Conservation (phyloP, 805 yeast genomes). For the Lipomyces oligophaga region DNA sequence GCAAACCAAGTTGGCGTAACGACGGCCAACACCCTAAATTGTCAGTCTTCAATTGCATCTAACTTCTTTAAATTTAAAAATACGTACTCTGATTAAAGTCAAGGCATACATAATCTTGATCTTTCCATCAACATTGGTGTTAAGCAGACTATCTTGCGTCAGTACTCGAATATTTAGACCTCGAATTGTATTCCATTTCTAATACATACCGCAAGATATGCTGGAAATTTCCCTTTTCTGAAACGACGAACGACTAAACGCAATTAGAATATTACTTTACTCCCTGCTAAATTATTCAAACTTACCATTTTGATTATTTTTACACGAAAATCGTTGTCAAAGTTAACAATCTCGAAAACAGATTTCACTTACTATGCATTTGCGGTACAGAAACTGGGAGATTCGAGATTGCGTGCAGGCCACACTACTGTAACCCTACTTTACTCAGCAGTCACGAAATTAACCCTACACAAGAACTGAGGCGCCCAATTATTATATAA, state of each 20-base stretch:
- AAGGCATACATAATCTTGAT: constrained; percentile 99
- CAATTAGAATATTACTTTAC: neutral
- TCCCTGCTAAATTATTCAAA: neutral
- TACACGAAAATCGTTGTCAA: constrained; percentile 4
- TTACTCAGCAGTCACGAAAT: constrained; percentile 9
- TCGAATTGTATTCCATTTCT: neutral
- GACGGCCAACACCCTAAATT: constrained; percentile 98
- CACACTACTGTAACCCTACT: constrained; percentile 1
- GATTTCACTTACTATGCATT: too few relatives aligned
- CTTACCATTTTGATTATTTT: constrained; percentile 13
- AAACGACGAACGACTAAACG: constrained; percentile 89
- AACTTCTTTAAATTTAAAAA: neutral
- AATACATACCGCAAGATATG: constrained; percentile 97
- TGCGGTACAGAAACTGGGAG: too few relatives aligned
- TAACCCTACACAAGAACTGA: too few relatives aligned
- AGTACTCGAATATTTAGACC: constrained; percentile 5
- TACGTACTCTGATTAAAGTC: constrained; percentile 67
- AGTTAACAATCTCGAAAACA: too few relatives aligned
- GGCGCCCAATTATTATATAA: too few relatives aligned
- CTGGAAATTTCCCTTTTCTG: constrained; percentile 99
- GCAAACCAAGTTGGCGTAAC: constrained; percentile 99
- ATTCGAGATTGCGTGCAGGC: neutral
- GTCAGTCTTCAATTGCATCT: neutral
- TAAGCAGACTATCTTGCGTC: constrained; percentile 71
- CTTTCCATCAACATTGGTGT: constrained; percentile 99